These are phyloP conservation scores for Gynandropsis gynandra DNA, from an alignment of 345 rosid species.

Conservation along the genomic window DNA sequence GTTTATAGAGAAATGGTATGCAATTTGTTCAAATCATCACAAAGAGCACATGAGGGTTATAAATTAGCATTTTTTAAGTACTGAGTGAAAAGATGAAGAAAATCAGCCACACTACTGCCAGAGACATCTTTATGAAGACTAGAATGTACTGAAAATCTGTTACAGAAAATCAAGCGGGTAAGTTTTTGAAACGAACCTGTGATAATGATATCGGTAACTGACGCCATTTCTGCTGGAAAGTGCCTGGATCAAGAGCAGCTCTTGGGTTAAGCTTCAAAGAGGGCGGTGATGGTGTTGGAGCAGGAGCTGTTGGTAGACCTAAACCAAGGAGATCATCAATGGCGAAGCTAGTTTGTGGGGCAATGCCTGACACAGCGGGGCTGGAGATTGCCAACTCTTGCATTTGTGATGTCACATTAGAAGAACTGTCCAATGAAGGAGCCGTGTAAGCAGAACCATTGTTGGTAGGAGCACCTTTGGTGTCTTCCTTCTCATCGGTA, in stretches of 20 bases:
- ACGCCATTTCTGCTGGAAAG: constrained; percentile 92
- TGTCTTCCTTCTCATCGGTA: constrained; percentile 77
- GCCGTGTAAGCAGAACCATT: constrained; percentile 64
- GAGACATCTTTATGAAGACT: background rate
- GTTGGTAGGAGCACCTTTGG: constrained; percentile 32
- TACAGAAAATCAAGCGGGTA: background rate
- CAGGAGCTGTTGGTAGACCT: constrained; percentile 44
- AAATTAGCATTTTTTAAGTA: background rate
- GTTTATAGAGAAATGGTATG: too few relatives aligned
- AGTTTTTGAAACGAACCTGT: constrained; percentile 39
- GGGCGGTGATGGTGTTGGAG: constrained; percentile 48
- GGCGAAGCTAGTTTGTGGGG: constrained; percentile 51
- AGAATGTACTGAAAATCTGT: background rate
- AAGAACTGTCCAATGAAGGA: constrained; percentile 49
- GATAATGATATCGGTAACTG: constrained; percentile 62
- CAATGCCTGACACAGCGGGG: constrained; percentile 24
- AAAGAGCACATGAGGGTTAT: too few relatives aligned
- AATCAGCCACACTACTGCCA: background rate
- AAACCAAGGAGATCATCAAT: constrained; percentile 85
- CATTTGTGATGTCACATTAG: constrained; percentile 38
- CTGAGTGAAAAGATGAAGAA: background rate
- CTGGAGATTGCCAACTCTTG: constrained; percentile 48
- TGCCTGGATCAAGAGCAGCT: constrained; percentile 72
- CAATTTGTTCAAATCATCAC: too few relatives aligned
- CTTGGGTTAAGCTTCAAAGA: constrained; percentile 68